Base-by-base conservation (phyloP, 2,329 filamentous ascomycete genomes). In the Colletotrichum cordylinicola region DNA sequence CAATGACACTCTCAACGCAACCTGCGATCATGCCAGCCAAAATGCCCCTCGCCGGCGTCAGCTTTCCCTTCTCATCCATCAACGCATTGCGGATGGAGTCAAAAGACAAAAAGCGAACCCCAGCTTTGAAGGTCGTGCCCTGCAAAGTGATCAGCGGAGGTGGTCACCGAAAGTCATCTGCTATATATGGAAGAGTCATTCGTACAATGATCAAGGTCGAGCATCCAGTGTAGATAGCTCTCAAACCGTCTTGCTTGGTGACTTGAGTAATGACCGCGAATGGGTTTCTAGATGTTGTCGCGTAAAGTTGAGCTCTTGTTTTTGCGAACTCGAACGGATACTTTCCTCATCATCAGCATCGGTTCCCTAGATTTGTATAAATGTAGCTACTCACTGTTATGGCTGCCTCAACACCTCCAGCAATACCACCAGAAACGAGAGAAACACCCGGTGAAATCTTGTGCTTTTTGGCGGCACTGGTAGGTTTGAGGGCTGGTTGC, bases 261-360 rank as follows among this genome's bases (percentile, higher is more conserved):
- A 93, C 89, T 31, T 89, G 84, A 6, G 83, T 72, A 37, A 94
- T 90, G 8, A 93, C 87, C 0, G 84, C 79, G 79, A 93, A 90
- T 0, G 91, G 92, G 70, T 93, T 93, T 55, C 85, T 84, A 18
- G 86, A 81, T 2, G 75, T 72, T 55, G 79, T 83, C 60, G 84
- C 68, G 9, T 82, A 85, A n/a, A 93, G 84, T 77, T 93, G 91
- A 4, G 91, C 88, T 70, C 91, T 86, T 1, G 92, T 93, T 82
- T 94, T 94, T 70, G 92, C 91, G 78, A 93, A 94, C 80, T 94
- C 92, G 79, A 93, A 90, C 1, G 92, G 92, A 81, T 93, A 93
- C 85, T 88, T 74, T n/a, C n/a, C 8, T 2, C 10, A 18, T 21
- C 12, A 12, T 29, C 8, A 69, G 55, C 21, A 33, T 37, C 4